phyloP scores from a whole-genome alignment of 1,284 basidiomycete species.

The Erythrobasidium hasegawianum region DNA sequence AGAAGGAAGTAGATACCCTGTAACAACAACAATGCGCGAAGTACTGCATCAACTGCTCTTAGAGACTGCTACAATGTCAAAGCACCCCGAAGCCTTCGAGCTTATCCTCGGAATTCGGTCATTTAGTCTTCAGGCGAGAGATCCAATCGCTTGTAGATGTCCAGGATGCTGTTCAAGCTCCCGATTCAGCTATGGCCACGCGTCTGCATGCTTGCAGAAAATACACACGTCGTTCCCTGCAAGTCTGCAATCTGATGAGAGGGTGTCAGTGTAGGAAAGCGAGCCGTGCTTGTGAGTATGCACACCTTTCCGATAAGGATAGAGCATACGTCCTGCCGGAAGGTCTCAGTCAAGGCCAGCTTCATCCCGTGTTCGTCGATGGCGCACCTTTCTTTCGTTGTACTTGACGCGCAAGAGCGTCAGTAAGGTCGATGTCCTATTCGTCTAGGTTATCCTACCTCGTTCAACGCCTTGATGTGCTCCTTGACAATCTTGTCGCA shows the following conservation, averaged over 20 bases:
- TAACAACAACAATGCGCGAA: too few species aligned
- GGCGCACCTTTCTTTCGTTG: conserved; percentile 32
- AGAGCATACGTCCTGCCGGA: conserved; percentile 22
- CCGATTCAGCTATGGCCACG: background rate
- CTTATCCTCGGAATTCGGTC: conserved; percentile 24
- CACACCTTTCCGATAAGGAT: conserved; percentile 33
- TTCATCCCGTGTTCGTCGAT: too few species aligned
- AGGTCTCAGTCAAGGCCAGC: background rate
- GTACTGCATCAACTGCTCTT: conserved; percentile 28
- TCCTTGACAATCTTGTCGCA: conserved; percentile 32
- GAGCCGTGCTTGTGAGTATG: background rate
- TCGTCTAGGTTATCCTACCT: conserved; percentile 14
- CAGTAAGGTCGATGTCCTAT: too few species aligned
- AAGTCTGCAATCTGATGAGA: conserved; percentile 21
- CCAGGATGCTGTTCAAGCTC: conserved; percentile 1
- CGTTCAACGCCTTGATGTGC: conserved; percentile 31
- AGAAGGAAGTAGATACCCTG: background rate
- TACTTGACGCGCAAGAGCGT: conserved; percentile 1
- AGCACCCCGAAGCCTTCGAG: conserved; percentile 9
- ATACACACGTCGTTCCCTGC: conserved; percentile 13
- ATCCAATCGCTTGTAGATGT: conserved; percentile 31
- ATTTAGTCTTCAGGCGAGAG: conserved; percentile 33
- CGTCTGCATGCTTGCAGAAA: background rate
- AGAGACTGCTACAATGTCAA: background rate
- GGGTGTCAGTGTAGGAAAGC: background rate